Conservation (phyloP, 352 stramenopile genomes). For the Pythium myriotylum region DNA sequence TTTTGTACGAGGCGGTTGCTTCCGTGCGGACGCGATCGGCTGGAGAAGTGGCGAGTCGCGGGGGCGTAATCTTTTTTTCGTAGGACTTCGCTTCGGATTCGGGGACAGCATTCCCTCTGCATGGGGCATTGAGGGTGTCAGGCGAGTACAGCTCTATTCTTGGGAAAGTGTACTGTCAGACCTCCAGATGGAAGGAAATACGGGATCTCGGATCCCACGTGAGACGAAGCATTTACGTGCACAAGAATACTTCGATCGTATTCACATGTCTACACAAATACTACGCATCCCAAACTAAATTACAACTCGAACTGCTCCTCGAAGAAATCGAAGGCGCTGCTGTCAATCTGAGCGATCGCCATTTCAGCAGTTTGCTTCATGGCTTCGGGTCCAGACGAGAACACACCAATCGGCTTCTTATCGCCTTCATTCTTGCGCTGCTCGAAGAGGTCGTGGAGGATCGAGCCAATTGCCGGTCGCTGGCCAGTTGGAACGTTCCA, state of each 20-base stretch:
- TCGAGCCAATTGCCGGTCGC: background rate
- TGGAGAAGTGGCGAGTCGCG: conserved; percentile 3
- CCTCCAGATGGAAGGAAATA: too few relatives aligned
- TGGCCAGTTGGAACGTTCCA: background rate
- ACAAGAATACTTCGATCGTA: background rate
- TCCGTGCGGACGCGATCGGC: background rate
- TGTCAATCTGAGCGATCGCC: conserved; percentile 4
- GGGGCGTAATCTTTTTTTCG: background rate
- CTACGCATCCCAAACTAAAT: background rate
- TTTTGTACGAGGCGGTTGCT: background rate
- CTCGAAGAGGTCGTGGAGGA: background rate
- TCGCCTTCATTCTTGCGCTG: background rate
- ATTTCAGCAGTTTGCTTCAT: conserved; percentile 5
- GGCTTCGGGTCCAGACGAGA: conserved; percentile 1
- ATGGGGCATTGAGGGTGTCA: background rate
- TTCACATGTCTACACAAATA: background rate
- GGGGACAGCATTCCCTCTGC: background rate
- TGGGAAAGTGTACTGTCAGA: too few relatives aligned
- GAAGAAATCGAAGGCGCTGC: conserved; percentile 8
- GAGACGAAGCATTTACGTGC: too few relatives aligned
- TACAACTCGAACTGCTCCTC: conserved; percentile 15
- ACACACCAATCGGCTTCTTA: conserved; percentile 9
- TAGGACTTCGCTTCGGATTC: background rate
- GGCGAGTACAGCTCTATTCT: background rate
- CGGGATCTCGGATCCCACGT: too few relatives aligned